Conservation (phyloP, 441 rosid species). For the Eruca vesicaria region DNA sequence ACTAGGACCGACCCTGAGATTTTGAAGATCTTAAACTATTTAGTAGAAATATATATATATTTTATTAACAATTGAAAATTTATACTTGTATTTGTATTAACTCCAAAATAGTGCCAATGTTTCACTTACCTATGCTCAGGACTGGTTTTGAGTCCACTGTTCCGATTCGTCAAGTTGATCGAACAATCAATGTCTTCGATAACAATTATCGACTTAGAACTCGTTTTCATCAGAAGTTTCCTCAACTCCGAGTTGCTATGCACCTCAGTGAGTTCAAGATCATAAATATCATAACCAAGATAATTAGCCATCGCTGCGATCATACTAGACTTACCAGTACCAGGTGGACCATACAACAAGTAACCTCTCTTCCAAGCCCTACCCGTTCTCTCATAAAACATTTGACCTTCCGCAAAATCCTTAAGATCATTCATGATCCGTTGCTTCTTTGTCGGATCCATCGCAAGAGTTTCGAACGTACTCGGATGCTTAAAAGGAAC, state of each 20-base stretch:
- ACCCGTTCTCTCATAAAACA: slow-evolving; percentile 69
- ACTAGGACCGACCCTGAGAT: too few relatives aligned
- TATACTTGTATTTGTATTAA: too few relatives aligned
- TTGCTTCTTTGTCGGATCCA: slow-evolving; percentile 61
- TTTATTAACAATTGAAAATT: too few relatives aligned
- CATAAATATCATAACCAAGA: slow-evolving; percentile 68
- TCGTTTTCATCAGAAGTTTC: slow-evolving; percentile 70
- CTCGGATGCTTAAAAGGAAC: slow-evolving; percentile 87
- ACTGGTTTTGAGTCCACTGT: not conserved
- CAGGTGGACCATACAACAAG: slow-evolving; percentile 69
- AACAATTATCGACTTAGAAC: slow-evolving; percentile 80
- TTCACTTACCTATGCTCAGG: not conserved
- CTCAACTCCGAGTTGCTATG: slow-evolving; percentile 67
- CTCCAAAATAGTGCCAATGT: too few relatives aligned
- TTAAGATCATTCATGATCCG: slow-evolving; percentile 58
- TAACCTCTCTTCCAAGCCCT: slow-evolving; percentile 81
- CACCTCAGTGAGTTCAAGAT: slow-evolving; percentile 67
- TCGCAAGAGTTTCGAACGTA: slow-evolving; percentile 77
- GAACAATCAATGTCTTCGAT: slow-evolving; percentile 93
- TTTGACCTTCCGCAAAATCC: slow-evolving; percentile 54
- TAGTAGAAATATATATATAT: too few relatives aligned
- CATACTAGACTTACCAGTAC: slow-evolving; percentile 78
- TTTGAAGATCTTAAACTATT: too few relatives aligned
- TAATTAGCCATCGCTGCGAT: slow-evolving; percentile 75
- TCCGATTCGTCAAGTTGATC: slow-evolving; percentile 55